A percentile compares a stretch with the other conserved stretches of the same genome.
Conservation (phyloP, 306 rosid species). For the Cucumis sativus region DNA sequence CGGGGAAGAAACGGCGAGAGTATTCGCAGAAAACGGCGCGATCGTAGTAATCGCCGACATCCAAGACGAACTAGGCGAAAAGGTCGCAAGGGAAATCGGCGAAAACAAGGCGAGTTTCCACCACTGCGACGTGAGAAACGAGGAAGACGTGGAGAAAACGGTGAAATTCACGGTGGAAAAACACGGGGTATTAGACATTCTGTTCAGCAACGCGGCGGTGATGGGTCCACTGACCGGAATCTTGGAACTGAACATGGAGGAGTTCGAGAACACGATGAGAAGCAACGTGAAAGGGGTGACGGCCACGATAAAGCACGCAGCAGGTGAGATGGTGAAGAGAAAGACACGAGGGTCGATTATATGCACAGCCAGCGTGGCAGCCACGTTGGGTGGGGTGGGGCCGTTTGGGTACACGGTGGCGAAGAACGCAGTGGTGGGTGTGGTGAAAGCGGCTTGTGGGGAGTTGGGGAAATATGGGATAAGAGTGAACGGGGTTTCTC, state of each 20-base stretch:
- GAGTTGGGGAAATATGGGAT: slow-evolving; percentile 77
- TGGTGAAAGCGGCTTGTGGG: slow-evolving; percentile 50
- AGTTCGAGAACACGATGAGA: slow-evolving; percentile 47
- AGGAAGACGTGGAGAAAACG: slow-evolving; percentile 49
- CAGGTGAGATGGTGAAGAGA: slow-evolving; percentile 55
- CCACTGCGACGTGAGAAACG: slow-evolving; percentile 80
- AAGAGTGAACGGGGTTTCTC: slow-evolving; percentile 70
- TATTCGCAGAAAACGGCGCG: slow-evolving; percentile 61
- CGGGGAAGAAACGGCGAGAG: slow-evolving; percentile 57
- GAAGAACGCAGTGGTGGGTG: slow-evolving; percentile 60
- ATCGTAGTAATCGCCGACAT: slow-evolving; percentile 52
- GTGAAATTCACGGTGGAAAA: slow-evolving; percentile 39
- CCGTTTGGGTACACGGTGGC: slow-evolving; percentile 56
- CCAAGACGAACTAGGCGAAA: slow-evolving; percentile 60
- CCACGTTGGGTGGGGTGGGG: slow-evolving; percentile 47
- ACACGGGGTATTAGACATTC: slow-evolving; percentile 45
- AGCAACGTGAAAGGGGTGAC: slow-evolving; percentile 65
- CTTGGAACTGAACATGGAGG: slow-evolving; percentile 54
- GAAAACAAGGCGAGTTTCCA: slow-evolving; percentile 32
- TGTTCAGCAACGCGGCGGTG: slow-evolving; percentile 81
- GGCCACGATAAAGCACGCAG: slow-evolving; percentile 48
- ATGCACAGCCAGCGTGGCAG: slow-evolving; percentile 72
- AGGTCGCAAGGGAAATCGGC: slow-evolving; percentile 39
- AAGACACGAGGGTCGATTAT: slow-evolving; percentile 49
- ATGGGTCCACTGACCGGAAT: slow-evolving; percentile 45